Conservation (phyloP, 1,284 basidiomycete species). For the Fomitopsis palustris region DNA sequence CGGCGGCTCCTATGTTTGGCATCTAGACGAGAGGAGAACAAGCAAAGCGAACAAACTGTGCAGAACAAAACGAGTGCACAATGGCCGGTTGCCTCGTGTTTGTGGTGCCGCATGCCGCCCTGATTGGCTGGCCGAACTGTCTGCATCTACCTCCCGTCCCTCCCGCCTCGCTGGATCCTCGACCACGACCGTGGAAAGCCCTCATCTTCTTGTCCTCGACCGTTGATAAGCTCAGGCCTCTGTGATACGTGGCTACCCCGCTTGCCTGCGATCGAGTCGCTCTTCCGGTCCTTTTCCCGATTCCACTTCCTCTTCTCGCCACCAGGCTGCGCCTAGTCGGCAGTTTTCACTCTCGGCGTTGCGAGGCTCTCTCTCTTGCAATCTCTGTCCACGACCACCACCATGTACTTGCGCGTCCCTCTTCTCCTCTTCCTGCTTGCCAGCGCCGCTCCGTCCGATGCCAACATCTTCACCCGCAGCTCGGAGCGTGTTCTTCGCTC, state of each 20-base stretch:
- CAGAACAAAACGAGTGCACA: background rate
- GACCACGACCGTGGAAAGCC: background rate
- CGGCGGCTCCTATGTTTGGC: too few relatives aligned
- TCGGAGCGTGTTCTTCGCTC: slow-evolving; percentile 30
- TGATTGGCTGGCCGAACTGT: background rate
- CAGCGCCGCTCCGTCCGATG: slow-evolving; percentile 32
- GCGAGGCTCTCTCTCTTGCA: background rate
- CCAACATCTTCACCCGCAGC: slow-evolving; percentile 37
- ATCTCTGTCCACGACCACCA: slow-evolving; percentile 1
- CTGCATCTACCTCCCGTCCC: too few relatives aligned
- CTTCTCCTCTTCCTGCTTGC: slow-evolving; percentile 24
- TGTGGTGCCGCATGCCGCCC: slow-evolving; percentile 1
- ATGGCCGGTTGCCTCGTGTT: background rate
- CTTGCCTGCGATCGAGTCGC: background rate
- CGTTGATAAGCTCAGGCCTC: background rate
- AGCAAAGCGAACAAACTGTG: background rate
- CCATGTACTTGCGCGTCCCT: slow-evolving; percentile 23
- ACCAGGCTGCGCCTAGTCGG: slow-evolving; percentile 9
- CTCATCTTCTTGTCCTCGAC: background rate
- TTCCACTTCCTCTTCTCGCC: background rate
- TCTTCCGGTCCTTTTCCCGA: background rate
- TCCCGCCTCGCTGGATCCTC: background rate
- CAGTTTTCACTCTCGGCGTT: background rate
- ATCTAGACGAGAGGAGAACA: background rate
- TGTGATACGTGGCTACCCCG: background rate